A percentile compares a stretch with the other conserved stretches of the same genome.
These are phyloP conservation scores for Thelephora terrestris DNA, from an alignment of 1,284 basidiomycete species.

Conservation along the genomic window DNA sequence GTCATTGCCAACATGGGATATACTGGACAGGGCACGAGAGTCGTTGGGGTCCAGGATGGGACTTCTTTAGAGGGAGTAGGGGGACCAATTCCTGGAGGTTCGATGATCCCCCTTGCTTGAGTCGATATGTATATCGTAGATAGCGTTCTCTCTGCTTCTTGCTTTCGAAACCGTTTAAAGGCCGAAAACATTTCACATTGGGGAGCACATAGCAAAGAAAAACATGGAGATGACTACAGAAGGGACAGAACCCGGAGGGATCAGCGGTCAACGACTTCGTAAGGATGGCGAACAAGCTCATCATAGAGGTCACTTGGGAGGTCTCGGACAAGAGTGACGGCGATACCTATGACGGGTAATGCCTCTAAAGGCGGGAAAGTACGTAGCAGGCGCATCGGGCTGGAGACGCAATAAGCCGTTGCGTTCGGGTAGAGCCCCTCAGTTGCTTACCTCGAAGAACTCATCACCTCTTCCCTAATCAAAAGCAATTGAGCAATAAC, in stretches of 20 bases:
- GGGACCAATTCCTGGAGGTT: conserved; percentile 23
- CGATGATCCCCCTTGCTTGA: not conserved
- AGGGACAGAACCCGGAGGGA: not conserved
- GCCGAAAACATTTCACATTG: not conserved
- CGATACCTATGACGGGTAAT: conserved; percentile 80
- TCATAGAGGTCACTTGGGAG: conserved; percentile 84
- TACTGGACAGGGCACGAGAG: conserved; percentile 42
- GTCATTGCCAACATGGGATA: conserved; percentile 16
- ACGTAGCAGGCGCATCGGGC: conserved; percentile 92
- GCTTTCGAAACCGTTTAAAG: not conserved
- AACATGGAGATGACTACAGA: not conserved
- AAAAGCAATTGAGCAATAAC: conserved; percentile 91
- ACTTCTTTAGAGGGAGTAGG: conserved; percentile 21
- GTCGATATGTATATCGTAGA: not conserved
- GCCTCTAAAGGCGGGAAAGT: conserved; percentile 91
- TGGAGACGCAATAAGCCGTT: conserved; percentile 22
- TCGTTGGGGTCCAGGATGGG: conserved; percentile 36
- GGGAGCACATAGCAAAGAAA: not conserved
- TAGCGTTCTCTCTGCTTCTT: not conserved
- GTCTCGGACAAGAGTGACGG: conserved; percentile 87
- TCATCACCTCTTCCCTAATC: conserved; percentile 85
- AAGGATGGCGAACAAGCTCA: conserved; percentile 87
- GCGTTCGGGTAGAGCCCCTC: conserved; percentile 1
- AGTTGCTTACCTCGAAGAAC: conserved; percentile 59
- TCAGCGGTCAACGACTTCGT: conserved; percentile 27